Percentiles rank a stretch among this genome's conserved stretches.
These are phyloP conservation scores for Plenodomus tracheiphilus DNA, from an alignment of 2,329 filamentous ascomycete species.

Conservation along the genomic window DNA sequence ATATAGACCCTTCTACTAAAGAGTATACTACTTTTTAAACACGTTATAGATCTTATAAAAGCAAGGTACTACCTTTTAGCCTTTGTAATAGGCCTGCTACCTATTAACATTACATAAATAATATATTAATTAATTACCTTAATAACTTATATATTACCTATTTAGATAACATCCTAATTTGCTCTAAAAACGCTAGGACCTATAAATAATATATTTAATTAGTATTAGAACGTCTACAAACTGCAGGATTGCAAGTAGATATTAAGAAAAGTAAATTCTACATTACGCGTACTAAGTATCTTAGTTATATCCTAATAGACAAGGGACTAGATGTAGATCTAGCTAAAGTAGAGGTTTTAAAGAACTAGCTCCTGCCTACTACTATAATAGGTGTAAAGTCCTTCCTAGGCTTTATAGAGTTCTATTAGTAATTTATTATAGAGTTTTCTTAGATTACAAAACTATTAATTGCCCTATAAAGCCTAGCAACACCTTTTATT, in stretches of 20 bases:
- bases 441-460: slow-evolving; percentile 3
- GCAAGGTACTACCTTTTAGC: slow-evolving; percentile 15
- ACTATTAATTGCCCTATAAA: slow-evolving; percentile 1
- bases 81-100: slow-evolving; percentile 12
- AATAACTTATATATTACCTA: slow-evolving; percentile 16
- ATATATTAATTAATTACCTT: slow-evolving; percentile 7
- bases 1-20: slow-evolving; percentile 7
- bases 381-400: slow-evolving; percentile 1
- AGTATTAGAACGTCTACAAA: slow-evolving; percentile 2
- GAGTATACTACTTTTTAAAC: slow-evolving; percentile 13
- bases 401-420: slow-evolving; percentile 5
- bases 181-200: slow-evolving; percentile 1
- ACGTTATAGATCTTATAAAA: slow-evolving; percentile 8
- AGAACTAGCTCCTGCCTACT: slow-evolving; percentile 1
- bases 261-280: slow-evolving; percentile 12
- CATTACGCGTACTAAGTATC: slow-evolving; percentile 3
- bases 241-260: slow-evolving; percentile 3
- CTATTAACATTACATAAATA: slow-evolving; percentile 19
- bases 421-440: slow-evolving; percentile 5
- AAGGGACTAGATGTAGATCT: slow-evolving; percentile 5
- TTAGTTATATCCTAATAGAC: slow-evolving; percentile 12
- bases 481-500: not conserved
- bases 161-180: slow-evolving; percentile 22
- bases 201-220: slow-evolving; percentile 9
- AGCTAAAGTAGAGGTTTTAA: too few species aligned